Evolutionary conservation across 768 basidiomycete genomes (phyloP).

Genomic region (Mycena amicta): DNA sequence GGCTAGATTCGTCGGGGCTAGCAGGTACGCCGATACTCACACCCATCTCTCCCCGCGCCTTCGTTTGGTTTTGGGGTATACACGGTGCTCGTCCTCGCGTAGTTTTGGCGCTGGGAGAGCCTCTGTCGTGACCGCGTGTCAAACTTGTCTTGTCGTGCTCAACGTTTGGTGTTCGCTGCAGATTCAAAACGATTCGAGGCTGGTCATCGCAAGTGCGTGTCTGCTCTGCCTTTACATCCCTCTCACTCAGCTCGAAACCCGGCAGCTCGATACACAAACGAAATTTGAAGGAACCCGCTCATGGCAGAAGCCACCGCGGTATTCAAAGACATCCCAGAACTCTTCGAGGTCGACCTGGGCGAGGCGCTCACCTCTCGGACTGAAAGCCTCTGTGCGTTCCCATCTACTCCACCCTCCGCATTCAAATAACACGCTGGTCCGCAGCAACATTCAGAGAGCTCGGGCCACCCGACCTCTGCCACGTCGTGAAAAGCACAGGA

Average conservation of each 20-base stretch:
- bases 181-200: not conserved
- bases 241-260: not conserved
- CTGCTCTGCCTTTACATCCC: not conserved
- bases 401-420: too few relatives aligned
- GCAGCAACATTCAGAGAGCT: slow-evolving; percentile 94
- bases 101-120: not conserved
- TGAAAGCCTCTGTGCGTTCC: slow-evolving; percentile 80
- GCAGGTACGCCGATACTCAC: not conserved
- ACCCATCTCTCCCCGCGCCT: not conserved
- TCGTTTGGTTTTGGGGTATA: not conserved
- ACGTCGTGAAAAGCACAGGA: slow-evolving; percentile 91
- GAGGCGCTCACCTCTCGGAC: slow-evolving; percentile 89
- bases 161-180: not conserved
- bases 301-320: slow-evolving; percentile 69
- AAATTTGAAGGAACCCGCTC: slow-evolving; percentile 1
- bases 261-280: not conserved
- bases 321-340: slow-evolving; percentile 93
- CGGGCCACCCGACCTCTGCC: slow-evolving; percentile 95
- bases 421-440: too few relatives aligned
- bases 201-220: not conserved
- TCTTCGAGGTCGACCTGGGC: slow-evolving; percentile 94
- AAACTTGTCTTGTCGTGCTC: not conserved
- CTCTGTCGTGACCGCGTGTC: not conserved
- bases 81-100: not conserved
- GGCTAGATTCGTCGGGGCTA: not conserved